Base-by-base conservation (phyloP, 108 stramenopile species). In the Schizochytrium sp. region DNA sequence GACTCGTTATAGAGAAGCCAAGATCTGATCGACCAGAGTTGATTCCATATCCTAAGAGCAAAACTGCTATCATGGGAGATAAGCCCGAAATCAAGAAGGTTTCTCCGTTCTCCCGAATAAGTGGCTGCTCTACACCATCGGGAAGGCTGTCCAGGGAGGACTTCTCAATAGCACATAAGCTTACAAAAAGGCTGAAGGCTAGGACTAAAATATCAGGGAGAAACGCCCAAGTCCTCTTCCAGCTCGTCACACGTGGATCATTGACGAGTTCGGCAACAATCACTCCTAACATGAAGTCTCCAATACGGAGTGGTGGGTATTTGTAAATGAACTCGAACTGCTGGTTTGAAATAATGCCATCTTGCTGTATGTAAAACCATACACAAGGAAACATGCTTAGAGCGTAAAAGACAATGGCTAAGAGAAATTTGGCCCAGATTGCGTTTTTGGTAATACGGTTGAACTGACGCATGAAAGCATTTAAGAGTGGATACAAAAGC, bases 281-380 rank as follows among this genome's bases (percentile, higher is more conserved):
- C 38, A 83, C 76, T 10, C 76, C 76, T 38, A 83, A 55, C 28
- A 49, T n/a, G 55, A 83, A 83, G 76, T 83, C 76, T n/a, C 38
- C 38, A 28, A 83, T 17, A 5, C 76, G 19, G 45, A 49, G 28
- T 13, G 40, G 49, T 5, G 76, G 76, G 28, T 19, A 83, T 53
- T 83, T 83, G 76, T 83, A 83, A 13, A 83, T 47, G 8, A 83
- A 40, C 53, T 83, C 76, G 2, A 83, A 83, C 47, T 83, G 76
- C 76, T 83, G 76, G 13, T 49, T 19, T 15, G 76, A 55, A 28
- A 83, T 42, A 8, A 55, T 13, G 13, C 76, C 76, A 10, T 7
- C 76, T 83, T 83, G 76, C 76, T 47, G 15, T 13, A 42, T n/a
- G 28, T 55, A 83, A 13, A 83, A 10, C 10, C n/a, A 5, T 5